phyloP scores from a whole-genome alignment of 805 yeast genomes.

The Ogataea saltuana region DNA sequence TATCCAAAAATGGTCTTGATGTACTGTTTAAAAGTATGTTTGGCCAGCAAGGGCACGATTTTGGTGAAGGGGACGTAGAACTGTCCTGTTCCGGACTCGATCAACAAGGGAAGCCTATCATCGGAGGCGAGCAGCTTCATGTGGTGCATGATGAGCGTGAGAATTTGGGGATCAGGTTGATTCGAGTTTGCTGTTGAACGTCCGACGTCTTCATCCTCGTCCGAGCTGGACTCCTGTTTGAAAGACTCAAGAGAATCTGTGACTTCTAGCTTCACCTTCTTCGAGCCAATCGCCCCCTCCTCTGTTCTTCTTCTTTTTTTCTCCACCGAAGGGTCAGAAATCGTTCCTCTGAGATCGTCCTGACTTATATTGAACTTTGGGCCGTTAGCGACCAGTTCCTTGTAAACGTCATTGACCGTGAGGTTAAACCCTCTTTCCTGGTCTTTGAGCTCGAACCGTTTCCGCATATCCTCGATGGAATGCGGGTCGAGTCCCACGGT shows the following conservation, averaged over 20 bases:
- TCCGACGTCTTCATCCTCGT: conserved; percentile 32
- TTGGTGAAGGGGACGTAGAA: conserved; percentile 65
- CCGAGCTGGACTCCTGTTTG: conserved; percentile 29
- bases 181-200: conserved; percentile 18
- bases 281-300: conserved; percentile 13
- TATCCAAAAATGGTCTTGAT: conserved; percentile 63
- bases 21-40: conserved; percentile 54
- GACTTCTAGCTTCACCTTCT: conserved; percentile 33
- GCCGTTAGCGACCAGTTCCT: conserved; percentile 33
- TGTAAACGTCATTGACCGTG: conserved; percentile 44
- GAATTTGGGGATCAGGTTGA: conserved; percentile 20
- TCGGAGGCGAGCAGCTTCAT: conserved; percentile 62
- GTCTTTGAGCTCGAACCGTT: conserved; percentile 35
- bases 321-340: conserved; percentile 38
- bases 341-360: conserved; percentile 37
- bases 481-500: conserved; percentile 37
- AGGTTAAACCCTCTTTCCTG: conserved; percentile 39
- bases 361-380: conserved; percentile 37
- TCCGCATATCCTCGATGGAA: conserved; percentile 25
- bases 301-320: conserved; percentile 11
- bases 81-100: conserved; percentile 54
- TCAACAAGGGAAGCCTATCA: conserved; percentile 56
- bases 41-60: conserved; percentile 47
- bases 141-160: conserved; percentile 49
- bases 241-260: conserved; percentile 30